Base-by-base conservation (phyloP, 768 basidiomycete genomes). In the Nevesoporus exiguus region DNA sequence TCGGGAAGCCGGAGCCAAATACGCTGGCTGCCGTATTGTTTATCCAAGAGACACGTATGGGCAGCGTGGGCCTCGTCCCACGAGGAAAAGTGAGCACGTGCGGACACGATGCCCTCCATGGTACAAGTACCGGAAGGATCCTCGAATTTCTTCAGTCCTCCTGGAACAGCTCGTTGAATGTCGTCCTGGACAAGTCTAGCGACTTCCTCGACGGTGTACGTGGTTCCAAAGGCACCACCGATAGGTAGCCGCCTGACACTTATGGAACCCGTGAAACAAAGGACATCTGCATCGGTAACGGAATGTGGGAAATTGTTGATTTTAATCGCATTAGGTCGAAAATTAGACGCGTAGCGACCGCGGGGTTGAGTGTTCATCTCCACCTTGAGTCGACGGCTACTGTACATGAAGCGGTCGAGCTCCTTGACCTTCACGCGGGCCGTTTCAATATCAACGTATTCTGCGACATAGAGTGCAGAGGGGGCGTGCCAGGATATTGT, bases 401-500 rank as follows among this genome's bases (percentile, higher is more conserved):
- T n/a, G n/a, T n/a, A n/a, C n/a, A n/a, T n/a, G n/a, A n/a, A n/a
- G n/a, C n/a, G n/a, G n/a, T n/a, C n/a, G n/a, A n/a, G n/a, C n/a
- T n/a, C n/a, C 21, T 51, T 58, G 5, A 71, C 73, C 58, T 76
- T 77, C 24, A 52, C 57, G 5, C 41, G 49, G 36, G 65, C 69
- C 3, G 58, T 36, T 7, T 54, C 41, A 5, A 56, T 22, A 17
- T 67, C 66, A 5, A 47, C 5, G 56, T 79, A 86, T 3, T 70
- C 73, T 1, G 73, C 82, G n/a, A 79, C 57, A 54, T 78, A 76
- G 2, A 74, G 66, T 5, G 62, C 61, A 17, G 77, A 79, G 3
- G 83, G 82, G 0, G 69, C 66, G 7, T 66, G 71, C 81, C 84
- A 87, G 11, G 74, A 76, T 42, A 85, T 73, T 0, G 74, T 75